phyloP scores from a whole-genome alignment of 2,329 filamentous ascomycete genomes.

The Sarocladium strictum region DNA sequence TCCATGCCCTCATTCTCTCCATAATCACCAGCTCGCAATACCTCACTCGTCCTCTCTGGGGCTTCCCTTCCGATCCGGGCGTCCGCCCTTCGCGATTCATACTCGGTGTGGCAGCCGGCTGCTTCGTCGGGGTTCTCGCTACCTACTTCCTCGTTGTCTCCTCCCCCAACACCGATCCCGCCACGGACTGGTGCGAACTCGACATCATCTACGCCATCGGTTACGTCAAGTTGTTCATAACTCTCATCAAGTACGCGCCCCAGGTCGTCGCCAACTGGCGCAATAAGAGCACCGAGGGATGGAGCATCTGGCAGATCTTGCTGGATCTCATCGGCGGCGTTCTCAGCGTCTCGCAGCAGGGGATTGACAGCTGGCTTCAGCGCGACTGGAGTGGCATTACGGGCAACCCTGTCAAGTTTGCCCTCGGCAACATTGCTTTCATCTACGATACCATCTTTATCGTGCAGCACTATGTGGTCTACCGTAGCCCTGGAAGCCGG shows the following conservation, averaged over 20 bases:
- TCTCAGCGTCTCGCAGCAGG: constrained; percentile 73
- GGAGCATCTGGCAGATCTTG: constrained; percentile 79
- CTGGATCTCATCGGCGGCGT: constrained; percentile 78
- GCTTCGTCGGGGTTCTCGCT: constrained; percentile 51
- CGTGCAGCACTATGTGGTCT: constrained; percentile 80
- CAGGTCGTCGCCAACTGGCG: constrained; percentile 79
- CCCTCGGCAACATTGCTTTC: constrained; percentile 78
- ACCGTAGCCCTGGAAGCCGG: constrained; percentile 29
- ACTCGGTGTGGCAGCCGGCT: constrained; percentile 63
- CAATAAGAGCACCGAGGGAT: constrained; percentile 79
- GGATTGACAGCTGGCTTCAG: constrained; percentile 79
- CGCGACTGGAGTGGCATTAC: constrained; percentile 85
- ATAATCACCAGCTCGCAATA: constrained; percentile 70
- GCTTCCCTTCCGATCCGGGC: constrained; percentile 56
- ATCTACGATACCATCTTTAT: constrained; percentile 85
- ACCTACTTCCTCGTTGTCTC: constrained; percentile 41
- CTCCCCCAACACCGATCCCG: constrained; percentile 26
- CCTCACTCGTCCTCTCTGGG: constrained; percentile 67
- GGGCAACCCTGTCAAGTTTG: constrained; percentile 88
- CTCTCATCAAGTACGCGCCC: constrained; percentile 87
- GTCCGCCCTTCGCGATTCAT: constrained; percentile 56
- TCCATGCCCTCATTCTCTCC: constrained; percentile 71
- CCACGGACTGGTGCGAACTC: constrained; percentile 52
- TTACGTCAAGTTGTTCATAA: constrained; percentile 85
- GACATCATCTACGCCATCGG: constrained; percentile 65